phyloP scores from a whole-genome alignment of 331 rosid genomes.

The Malus hybrid region DNA sequence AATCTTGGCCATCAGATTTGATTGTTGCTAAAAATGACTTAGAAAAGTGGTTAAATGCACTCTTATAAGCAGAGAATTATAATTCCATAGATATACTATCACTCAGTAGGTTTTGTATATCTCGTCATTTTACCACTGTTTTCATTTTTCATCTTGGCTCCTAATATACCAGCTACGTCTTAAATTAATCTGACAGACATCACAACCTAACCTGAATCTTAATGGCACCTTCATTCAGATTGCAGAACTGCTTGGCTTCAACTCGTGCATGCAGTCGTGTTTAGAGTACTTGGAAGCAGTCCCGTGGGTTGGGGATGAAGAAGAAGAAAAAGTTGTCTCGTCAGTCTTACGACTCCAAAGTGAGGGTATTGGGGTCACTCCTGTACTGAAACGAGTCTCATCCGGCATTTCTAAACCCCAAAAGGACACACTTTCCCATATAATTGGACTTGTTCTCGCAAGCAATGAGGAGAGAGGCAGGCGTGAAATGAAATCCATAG shows the following conservation, averaged over 20 bases:
- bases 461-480: conserved; percentile 88
- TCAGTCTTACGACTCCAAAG: conserved; percentile 66
- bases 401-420: conserved; percentile 45
- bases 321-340: conserved; percentile 83
- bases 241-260: conserved; percentile 78
- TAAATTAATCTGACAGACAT: background rate
- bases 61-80: background rate
- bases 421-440: conserved; percentile 64
- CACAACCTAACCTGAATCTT: conserved; percentile 9
- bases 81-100: background rate
- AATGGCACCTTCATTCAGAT: conserved; percentile 40
- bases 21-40: background rate
- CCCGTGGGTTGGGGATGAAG: conserved; percentile 94
- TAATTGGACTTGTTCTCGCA: conserved; percentile 75
- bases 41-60: background rate
- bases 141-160: background rate
- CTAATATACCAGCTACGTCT: background rate
- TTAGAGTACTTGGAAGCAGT: conserved; percentile 92
- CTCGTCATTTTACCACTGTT: background rate
- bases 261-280: conserved; percentile 72
- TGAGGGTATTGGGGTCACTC: conserved; percentile 60
- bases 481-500: conserved; percentile 85
- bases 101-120: background rate
- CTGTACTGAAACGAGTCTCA: conserved; percentile 84
- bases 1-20: background rate